Evolutionary conservation across 2,329 filamentous ascomycete species (phyloP), one percentile per base, ranked within the genome.

Genomic region (Colletotrichum sp.): DNA sequence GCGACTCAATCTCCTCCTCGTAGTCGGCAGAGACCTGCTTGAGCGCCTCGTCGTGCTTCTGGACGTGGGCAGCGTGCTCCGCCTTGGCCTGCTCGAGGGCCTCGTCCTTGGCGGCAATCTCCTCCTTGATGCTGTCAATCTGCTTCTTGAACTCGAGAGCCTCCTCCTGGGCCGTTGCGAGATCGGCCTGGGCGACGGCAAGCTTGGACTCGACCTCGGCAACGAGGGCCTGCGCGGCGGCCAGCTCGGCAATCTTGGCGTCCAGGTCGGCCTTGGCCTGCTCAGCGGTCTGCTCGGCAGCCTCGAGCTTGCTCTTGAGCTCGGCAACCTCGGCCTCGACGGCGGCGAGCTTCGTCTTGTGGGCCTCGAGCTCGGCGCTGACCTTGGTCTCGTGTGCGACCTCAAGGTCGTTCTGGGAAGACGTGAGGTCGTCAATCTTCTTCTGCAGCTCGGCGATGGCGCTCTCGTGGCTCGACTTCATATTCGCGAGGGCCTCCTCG

Each of bases 1-100:
- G 88, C 73, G 89, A 89, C 80, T 93, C 91, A 70, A 93, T 93
- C 81, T 93, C 91, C n/a, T 89, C 87, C 81, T 93, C 90, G 78
- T 92, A 92, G 78, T 93, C 91, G 77, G 90, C 86, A 2, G 91
- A 91, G 71, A 93, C 83, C 76, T 88, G 88, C 81, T 90, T 87
- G 78, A 93, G 86, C 80, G 91, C 90, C 78, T 89, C 87, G 76
- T 90, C 87, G 80, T 93, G 90, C 81, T 89, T 89, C 57, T 86
- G 84, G 30, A 82, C 80, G 0, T 84, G 81, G 4, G 82, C 78
- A n/a, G 84, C 82, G 74, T 86, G 85, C 43, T 90, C 88, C 66
- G 86, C 82, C 82, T 91, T 89, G 75, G 92, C 83, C 80, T 88
- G 88, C 16, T 87, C 83, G 28, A 90, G 87, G 28, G 87, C 85